Evolutionary conservation across 2,329 filamentous ascomycete genomes (phyloP), one percentile per base, ranked within the genome.

Genomic region (Diaporthe capsici): DNA sequence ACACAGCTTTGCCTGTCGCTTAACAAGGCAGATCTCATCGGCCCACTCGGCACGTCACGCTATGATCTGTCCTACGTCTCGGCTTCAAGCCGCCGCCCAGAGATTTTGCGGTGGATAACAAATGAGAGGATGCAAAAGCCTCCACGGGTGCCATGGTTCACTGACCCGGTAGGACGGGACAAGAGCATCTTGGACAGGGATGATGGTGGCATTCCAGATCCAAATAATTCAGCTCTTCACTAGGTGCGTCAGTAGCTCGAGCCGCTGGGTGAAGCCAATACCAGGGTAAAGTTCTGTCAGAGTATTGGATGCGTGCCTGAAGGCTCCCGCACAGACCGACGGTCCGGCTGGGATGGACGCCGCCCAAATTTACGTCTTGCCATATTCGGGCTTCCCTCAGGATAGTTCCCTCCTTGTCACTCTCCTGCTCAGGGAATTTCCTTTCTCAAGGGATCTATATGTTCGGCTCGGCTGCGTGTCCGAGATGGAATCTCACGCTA

Each of bases 51-150:
- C 31, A 51, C 31, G 44, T n/a, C 22, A 51, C 44, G 63, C 63
- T 68, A 68, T 12, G 31, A 53, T 68, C 63, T 51, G 22, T 68
- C 44, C 61, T 34, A 49, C 20, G 61, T 67, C 44, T 67, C 63
- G 44, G 20, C 22, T 39, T 68, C 17, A 31, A 67, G 44, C 44
- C 44, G 63, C 47, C 63, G 15, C 28, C 63, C 28, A 51, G 12
- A 28, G 2, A 8, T 37, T 25, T 17, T 4, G 9, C 39, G 25
- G 63, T 31, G 47, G 44, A 51, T 37, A 28, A 51, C 20, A 49
- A 34, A 51, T 49, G 28, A 37, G 60, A 67, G 61, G 28, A 51
- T 37, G 42, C 28, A 17, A 51, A 51, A 34, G 61, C 28, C 39
- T 22, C 42, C 61, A 67, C 61, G 31, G 28, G 15, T 49, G 20